Base-by-base conservation (phyloP, 805 yeast genomes). In the Nakazawaea holstii region DNA sequence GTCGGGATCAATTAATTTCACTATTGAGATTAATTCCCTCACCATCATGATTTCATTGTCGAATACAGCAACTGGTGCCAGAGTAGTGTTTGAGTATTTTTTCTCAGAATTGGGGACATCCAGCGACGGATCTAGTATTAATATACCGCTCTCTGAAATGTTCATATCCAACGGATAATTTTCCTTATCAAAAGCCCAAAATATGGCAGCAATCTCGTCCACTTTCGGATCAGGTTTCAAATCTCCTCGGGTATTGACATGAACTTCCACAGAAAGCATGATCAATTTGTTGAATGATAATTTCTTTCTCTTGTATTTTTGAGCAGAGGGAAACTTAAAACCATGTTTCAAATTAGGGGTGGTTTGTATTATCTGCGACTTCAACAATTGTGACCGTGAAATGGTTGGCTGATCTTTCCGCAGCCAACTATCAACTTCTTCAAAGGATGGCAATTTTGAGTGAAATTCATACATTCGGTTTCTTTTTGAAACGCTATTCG, bases 1-100 rank as follows among this genome's bases (percentile, higher is more conserved):
- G 60, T 94, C 99, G 0, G 98, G 97, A 59, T 94, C 98, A 44
- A 80, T 71, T 2, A 68, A 54, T 15, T 80, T 74, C 0, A 87
- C 81, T 13, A 84, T 52, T 1, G 73, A 70, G 0, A 81, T 65
- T 8, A 92, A 65, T 6, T 72, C 72, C 8, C 72, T 66, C 1
- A 90, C 59, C 79, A 87, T 69, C 6, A 73, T 79, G 1, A 62
- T 49, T 56, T 92, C 98, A n/a, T 66, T 59, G 0, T 63, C 65
- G 51, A 77, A 80, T 7, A 63, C 54, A 14, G 70, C 70, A 10
- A 73, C 58, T 0, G 76, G 66, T 4, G 52, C 47, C 4, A 54
- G 43, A 4, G 55, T 53, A 1, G 61, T 53, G 3, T 55, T 10
- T 9, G 6, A 51, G 51, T 52, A n/a, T 45, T 52, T 27, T 38